Evolutionary conservation across 2,329 filamentous ascomycete species (phyloP).

Genomic region (Juglanconis juglandina): DNA sequence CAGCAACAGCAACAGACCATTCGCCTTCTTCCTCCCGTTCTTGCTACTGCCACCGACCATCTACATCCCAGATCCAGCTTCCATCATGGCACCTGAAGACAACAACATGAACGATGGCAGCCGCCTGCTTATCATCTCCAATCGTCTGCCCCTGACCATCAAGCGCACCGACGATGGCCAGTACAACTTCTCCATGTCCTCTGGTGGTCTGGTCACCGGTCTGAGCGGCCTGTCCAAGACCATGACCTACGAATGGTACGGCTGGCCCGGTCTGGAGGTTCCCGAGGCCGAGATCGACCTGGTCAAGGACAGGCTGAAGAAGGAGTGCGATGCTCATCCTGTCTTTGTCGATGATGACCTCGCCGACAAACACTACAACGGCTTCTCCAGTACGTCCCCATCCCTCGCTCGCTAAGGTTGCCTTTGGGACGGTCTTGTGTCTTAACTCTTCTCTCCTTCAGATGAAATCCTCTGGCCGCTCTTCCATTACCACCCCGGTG

Average conservation of each 20-base stretch:
- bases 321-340: slow-evolving; percentile 84
- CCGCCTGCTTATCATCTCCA: slow-evolving; percentile 81
- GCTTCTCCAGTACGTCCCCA: slow-evolving; percentile 76
- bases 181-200: slow-evolving; percentile 95
- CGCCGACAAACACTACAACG: slow-evolving; percentile 94
- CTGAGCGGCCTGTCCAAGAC: slow-evolving; percentile 88
- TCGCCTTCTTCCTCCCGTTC: not conserved
- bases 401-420: not conserved
- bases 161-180: slow-evolving; percentile 88
- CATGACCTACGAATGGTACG: slow-evolving; percentile 96
- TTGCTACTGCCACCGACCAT: not conserved
- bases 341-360: slow-evolving; percentile 93
- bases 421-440: not conserved
- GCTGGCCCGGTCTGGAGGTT: slow-evolving; percentile 91
- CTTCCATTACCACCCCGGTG: slow-evolving; percentile 97
- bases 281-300: slow-evolving; percentile 75
- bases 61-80: not conserved
- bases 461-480: slow-evolving; percentile 98
- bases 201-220: slow-evolving; percentile 89
- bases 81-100: slow-evolving; percentile 8
- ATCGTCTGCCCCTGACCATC: slow-evolving; percentile 93
- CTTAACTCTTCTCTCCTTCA: slow-evolving; percentile 31
- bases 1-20: not conserved
- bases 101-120: slow-evolving; percentile 21
- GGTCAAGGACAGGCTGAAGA: slow-evolving; percentile 74